These are phyloP conservation scores for Fusarium papillatum DNA, from an alignment of 2,329 filamentous ascomycete genomes.

Conservation along the genomic window DNA sequence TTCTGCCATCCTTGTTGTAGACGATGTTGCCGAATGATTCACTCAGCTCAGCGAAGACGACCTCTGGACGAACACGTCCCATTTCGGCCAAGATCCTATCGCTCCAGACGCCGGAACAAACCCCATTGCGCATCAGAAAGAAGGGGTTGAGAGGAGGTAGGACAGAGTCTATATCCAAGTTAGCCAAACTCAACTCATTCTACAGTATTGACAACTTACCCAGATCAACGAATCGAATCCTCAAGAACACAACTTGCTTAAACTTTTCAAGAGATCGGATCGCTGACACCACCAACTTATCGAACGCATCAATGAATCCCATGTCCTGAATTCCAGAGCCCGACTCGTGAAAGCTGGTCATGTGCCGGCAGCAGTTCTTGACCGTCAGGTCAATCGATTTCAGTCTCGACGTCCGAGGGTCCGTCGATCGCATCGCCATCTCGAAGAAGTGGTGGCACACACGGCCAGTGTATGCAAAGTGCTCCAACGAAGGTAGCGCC, in stretches of 20 bases:
- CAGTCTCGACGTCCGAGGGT: slow-evolving; percentile 64
- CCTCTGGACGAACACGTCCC: slow-evolving; percentile 68
- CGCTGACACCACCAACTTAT: slow-evolving; percentile 74
- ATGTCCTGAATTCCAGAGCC: slow-evolving; percentile 80
- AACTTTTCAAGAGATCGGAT: slow-evolving; percentile 72
- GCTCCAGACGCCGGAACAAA: slow-evolving; percentile 81
- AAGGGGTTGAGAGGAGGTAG: slow-evolving; percentile 80
- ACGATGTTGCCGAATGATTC: slow-evolving; percentile 74
- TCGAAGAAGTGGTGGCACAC: slow-evolving; percentile 80
- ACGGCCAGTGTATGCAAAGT: slow-evolving; percentile 79
- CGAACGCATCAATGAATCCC: slow-evolving; percentile 79
- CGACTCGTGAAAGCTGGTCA: slow-evolving; percentile 69
- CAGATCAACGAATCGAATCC: slow-evolving; percentile 82
- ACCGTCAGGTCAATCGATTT: slow-evolving; percentile 79
- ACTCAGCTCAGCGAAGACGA: slow-evolving; percentile 71
- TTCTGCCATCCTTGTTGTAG: slow-evolving; percentile 70
- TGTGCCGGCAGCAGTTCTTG: slow-evolving; percentile 78
- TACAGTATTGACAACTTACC: slow-evolving; percentile 56
- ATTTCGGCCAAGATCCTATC: slow-evolving; percentile 74
- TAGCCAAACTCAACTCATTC: slow-evolving; percentile 18
- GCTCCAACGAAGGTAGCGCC: slow-evolving; percentile 73
- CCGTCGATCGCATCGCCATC: slow-evolving; percentile 62
- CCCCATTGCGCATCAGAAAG: slow-evolving; percentile 72
- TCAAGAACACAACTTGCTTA: slow-evolving; percentile 71
- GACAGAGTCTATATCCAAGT: slow-evolving; percentile 69